phyloP scores from a whole-genome alignment of 768 basidiomycete genomes.

The Leucogyrophana mollusca region DNA sequence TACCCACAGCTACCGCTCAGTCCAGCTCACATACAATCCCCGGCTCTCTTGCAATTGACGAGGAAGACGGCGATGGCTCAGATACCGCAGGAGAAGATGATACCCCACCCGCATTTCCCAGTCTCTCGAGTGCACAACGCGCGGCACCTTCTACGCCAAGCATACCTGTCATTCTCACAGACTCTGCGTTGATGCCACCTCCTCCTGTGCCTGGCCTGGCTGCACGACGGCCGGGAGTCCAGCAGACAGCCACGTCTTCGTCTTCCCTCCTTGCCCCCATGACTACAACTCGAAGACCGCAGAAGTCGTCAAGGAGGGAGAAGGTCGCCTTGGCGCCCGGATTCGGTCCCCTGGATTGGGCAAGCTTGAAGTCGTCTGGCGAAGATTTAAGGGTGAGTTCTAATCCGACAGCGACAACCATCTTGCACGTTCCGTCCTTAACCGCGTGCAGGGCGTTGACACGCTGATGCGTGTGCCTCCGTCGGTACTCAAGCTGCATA shows the following conservation, averaged over 20 bases:
- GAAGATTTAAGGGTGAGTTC: slow-evolving; percentile 55
- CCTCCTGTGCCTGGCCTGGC: slow-evolving; percentile 43
- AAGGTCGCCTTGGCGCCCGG: slow-evolving; percentile 93
- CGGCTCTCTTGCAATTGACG: slow-evolving; percentile 31
- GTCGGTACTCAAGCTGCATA: slow-evolving; percentile 61
- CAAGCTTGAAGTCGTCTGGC: slow-evolving; percentile 85
- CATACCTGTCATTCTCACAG: slow-evolving; percentile 38
- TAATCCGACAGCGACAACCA: not conserved
- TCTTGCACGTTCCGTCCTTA: not conserved
- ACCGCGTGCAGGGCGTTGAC: slow-evolving; percentile 60
- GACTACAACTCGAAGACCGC: slow-evolving; percentile 61
- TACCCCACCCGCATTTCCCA: slow-evolving; percentile 5
- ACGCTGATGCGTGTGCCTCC: slow-evolving; percentile 68
- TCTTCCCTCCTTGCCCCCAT: too few relatives aligned
- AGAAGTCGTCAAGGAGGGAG: slow-evolving; percentile 50
- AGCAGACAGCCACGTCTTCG: slow-evolving; percentile 13
- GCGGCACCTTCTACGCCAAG: slow-evolving; percentile 30
- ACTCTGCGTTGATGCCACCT: slow-evolving; percentile 56
- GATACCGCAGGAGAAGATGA: slow-evolving; percentile 51
- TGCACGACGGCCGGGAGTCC: slow-evolving; percentile 31
- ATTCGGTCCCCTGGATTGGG: slow-evolving; percentile 88
- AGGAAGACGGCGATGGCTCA: slow-evolving; percentile 37
- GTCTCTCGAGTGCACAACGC: slow-evolving; percentile 81
- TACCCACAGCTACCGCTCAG: not conserved
- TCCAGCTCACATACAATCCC: slow-evolving; percentile 12